Conservation (phyloP, 495 filamentous ascomycete species). For the Diplogelasinospora grovesii region DNA sequence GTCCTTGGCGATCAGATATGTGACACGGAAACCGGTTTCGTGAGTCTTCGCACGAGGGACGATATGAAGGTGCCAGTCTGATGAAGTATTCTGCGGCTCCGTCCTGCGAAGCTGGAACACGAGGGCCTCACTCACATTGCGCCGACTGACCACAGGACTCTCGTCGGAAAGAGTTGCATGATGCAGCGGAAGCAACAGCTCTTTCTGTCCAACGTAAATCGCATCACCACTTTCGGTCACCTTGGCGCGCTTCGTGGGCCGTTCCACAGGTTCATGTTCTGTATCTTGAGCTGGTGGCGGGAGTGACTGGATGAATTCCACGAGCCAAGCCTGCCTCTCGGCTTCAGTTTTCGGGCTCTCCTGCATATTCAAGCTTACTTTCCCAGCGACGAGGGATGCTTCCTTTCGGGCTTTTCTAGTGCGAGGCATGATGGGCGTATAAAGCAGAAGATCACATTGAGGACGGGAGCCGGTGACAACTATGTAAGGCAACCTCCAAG, state of each 20-base stretch:
- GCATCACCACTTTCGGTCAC: constrained; percentile 1
- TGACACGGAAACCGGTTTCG: constrained; percentile 4
- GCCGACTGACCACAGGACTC: not conserved
- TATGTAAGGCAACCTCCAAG: no score
- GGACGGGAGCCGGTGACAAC: no score
- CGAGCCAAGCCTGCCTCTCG: constrained; percentile 11
- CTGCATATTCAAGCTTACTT: no score
- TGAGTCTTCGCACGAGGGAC: constrained; percentile 9
- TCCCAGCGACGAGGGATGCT: no score
- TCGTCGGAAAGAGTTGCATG: not conserved
- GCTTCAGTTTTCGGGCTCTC: not conserved
- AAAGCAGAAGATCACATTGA: no score
- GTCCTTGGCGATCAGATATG: not conserved
- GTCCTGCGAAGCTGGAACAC: constrained; percentile 1
- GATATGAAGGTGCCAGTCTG: constrained; percentile 10
- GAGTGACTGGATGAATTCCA: constrained; percentile 9
- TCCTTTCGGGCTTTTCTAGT: no score
- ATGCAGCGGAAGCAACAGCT: constrained; percentile 4
- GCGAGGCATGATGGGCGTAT: constrained; percentile 15
- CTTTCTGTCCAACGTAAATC: constrained; percentile 21
- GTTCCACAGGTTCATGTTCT: not conserved
- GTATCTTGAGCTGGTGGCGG: not conserved
- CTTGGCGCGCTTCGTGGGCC: constrained; percentile 18
- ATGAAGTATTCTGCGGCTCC: not conserved
- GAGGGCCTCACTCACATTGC: constrained; percentile 9